Conservation (phyloP, 768 basidiomycete genomes). For the Boletus vinaceobasis region DNA sequence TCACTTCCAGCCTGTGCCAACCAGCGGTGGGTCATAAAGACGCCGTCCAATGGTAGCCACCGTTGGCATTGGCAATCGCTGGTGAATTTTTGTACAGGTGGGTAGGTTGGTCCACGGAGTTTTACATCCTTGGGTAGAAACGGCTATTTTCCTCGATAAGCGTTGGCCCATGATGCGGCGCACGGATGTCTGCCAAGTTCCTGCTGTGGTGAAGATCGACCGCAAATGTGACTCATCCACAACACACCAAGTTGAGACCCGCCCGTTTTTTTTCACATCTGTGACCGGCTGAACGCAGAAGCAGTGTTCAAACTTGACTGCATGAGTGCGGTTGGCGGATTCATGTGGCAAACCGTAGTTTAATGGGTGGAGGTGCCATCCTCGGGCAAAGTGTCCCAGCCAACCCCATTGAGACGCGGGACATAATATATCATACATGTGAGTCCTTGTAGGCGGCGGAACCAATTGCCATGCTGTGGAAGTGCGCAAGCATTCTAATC, state of each 20-base stretch:
- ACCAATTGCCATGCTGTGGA: slow-evolving; percentile 25
- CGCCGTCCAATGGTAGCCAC: slow-evolving; percentile 8
- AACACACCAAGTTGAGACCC: not conserved
- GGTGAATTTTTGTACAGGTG: slow-evolving; percentile 7
- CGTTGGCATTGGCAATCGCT: not conserved
- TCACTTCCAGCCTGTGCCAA: not conserved
- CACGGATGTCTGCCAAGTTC: not conserved
- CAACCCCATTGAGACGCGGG: slow-evolving; percentile 4
- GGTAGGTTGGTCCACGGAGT: not conserved
- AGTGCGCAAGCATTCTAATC: not conserved
- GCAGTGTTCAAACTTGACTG: not conserved
- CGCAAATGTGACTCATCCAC: not conserved
- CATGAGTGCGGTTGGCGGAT: not conserved
- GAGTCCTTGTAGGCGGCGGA: slow-evolving; percentile 6
- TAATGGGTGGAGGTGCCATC: not conserved
- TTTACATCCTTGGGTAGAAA: not conserved
- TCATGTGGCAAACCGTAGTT: slow-evolving; percentile 9
- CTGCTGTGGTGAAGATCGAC: slow-evolving; percentile 2
- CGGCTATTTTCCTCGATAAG: not conserved
- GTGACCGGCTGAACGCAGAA: not conserved
- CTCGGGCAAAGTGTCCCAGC: not conserved
- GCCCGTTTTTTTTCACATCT: not conserved
- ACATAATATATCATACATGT: slow-evolving; percentile 17
- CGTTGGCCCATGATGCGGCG: not conserved
- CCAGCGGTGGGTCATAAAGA: not conserved